phyloP scores from a whole-genome alignment of 306 rosid genomes.

The Cucurbita ficifolia region DNA sequence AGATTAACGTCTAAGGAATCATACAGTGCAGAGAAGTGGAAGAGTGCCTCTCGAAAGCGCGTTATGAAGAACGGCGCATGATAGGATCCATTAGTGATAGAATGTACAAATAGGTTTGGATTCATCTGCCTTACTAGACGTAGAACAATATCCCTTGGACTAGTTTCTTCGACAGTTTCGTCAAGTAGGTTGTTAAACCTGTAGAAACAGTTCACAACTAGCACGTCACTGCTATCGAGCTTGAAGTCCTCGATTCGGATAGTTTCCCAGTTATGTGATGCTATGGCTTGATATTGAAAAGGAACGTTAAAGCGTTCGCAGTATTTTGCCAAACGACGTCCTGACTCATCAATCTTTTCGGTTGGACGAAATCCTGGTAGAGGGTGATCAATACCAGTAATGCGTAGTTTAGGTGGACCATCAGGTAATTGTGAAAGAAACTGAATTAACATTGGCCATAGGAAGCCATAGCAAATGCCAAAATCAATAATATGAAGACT shows the following conservation, averaged over 20 bases:
- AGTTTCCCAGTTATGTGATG: conserved; percentile 14
- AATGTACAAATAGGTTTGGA: conserved; percentile 11
- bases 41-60: conserved; percentile 17
- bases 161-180: conserved; percentile 11
- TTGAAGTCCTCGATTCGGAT: conserved; percentile 10
- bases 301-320: conserved; percentile 11
- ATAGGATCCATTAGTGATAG: conserved; percentile 12
- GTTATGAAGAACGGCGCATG: conserved; percentile 15
- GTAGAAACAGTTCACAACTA: conserved; percentile 7
- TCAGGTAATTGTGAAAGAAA: not conserved
- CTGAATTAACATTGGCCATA: conserved; percentile 13
- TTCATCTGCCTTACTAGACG: conserved; percentile 10
- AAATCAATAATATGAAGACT: conserved; percentile 12
- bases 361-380: conserved; percentile 10
- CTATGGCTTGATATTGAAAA: conserved; percentile 10
- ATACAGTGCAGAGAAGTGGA: conserved; percentile 12
- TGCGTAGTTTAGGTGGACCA: conserved; percentile 12
- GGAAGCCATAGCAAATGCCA: conserved; percentile 11
- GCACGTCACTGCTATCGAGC: conserved; percentile 6
- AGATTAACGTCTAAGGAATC: conserved; percentile 7
- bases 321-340: conserved; percentile 8
- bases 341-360: conserved; percentile 2
- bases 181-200: conserved; percentile 7
- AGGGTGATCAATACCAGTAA: conserved; percentile 10
- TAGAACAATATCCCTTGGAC: conserved; percentile 10